Evolutionary conservation across 768 basidiomycete species (phyloP).

Genomic region (Leccinum rimulosum): DNA sequence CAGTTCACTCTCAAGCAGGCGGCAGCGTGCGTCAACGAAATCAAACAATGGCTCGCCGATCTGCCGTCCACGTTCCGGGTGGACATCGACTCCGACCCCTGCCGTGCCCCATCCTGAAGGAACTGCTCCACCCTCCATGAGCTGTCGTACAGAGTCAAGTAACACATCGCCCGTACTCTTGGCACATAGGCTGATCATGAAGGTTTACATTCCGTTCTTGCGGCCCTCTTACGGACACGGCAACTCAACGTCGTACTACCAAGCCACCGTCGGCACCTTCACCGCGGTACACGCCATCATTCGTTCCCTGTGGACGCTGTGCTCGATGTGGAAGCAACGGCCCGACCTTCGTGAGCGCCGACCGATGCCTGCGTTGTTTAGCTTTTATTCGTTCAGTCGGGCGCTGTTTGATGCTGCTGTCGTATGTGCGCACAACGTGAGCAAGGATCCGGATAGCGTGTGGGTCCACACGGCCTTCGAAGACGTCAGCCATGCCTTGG

Average conservation of each 20-base stretch:
- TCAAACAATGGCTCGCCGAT: conserved; percentile 52
- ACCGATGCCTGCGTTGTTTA: conserved; percentile 46
- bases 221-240: conserved; percentile 31
- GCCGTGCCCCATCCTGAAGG: conserved; percentile 14
- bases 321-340: conserved; percentile 38
- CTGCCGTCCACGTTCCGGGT: conserved; percentile 53
- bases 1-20: conserved; percentile 62
- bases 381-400: conserved; percentile 58
- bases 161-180: conserved; percentile 37
- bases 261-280: conserved; percentile 56
- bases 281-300: conserved; percentile 67
- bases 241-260: conserved; percentile 38
- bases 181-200: conserved; percentile 57
- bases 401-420: conserved; percentile 66
- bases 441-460: conserved; percentile 49
- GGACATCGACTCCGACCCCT: conserved; percentile 34
- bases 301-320: conserved; percentile 45
- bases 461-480: conserved; percentile 48
- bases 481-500: conserved; percentile 43
- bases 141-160: conserved; percentile 13
- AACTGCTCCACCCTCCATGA: conserved; percentile 3
- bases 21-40: conserved; percentile 51
- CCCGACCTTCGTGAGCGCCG: conserved; percentile 32
- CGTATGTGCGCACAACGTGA: conserved; percentile 59
- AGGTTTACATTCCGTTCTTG: conserved; percentile 68